Percentiles rank a stretch among this genome's conserved stretches.
phyloP scores from a whole-genome alignment of 345 rosid genomes.

The Arabis hirsuta region DNA sequence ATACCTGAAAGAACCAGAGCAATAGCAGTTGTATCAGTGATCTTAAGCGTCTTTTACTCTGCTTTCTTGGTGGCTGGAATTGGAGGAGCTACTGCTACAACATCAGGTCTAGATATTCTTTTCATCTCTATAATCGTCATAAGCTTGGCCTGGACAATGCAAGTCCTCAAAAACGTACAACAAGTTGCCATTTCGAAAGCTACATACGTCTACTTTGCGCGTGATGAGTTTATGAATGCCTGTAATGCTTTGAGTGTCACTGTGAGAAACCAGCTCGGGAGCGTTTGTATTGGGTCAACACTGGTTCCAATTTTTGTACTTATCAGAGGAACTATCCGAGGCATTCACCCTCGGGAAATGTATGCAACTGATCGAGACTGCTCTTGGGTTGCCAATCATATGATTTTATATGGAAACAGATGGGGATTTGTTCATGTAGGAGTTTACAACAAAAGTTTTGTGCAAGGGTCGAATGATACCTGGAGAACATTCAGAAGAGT shows the following conservation, averaged over 20 bases:
- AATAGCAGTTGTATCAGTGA: conserved; percentile 43
- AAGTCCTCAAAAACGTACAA: conserved; percentile 65
- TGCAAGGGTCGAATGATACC: conserved; percentile 63
- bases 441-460: conserved; percentile 59
- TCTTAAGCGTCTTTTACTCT: conserved; percentile 48
- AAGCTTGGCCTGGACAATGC: conserved; percentile 76
- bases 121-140: conserved; percentile 58
- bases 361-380: conserved; percentile 61
- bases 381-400: conserved; percentile 47
- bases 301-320: conserved; percentile 55
- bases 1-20: conserved; percentile 49
- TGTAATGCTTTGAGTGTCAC: conserved; percentile 56
- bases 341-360: conserved; percentile 54
- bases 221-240: conserved; percentile 43
- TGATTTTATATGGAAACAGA: conserved; percentile 58
- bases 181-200: conserved; percentile 58
- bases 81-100: conserved; percentile 71
- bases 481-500: conserved; percentile 55
- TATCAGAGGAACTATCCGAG: conserved; percentile 56
- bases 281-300: conserved; percentile 65
- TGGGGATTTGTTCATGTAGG: conserved; percentile 85
- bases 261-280: conserved; percentile 53
- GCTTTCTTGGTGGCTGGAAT: conserved; percentile 68
- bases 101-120: conserved; percentile 49
- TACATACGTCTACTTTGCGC: conserved; percentile 47